phyloP scores from a whole-genome alignment of 1,284 basidiomycete species.

The Naganishia cerealis region DNA sequence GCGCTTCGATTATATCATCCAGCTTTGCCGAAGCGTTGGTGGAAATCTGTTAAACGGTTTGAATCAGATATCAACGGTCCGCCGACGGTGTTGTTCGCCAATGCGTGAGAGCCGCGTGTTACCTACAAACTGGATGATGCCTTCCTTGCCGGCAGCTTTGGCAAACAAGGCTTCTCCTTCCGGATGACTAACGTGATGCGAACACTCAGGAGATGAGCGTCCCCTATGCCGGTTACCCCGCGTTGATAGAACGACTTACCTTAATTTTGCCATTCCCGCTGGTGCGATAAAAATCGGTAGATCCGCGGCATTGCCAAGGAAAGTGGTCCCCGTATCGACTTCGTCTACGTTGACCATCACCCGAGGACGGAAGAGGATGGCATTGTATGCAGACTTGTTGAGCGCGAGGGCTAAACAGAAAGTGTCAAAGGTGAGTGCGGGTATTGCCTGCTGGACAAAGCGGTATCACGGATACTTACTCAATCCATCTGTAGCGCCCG shows the following conservation, averaged over 20 bases:
- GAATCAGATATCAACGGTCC: neutral
- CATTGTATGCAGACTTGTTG: conserved; percentile 49
- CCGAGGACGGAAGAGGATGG: conserved; percentile 52
- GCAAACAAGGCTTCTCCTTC: conserved; percentile 50
- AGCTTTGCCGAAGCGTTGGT: conserved; percentile 53
- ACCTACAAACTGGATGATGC: conserved; percentile 53
- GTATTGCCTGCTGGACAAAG: too few species aligned
- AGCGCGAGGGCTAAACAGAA: conserved; percentile 43
- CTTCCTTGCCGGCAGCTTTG: conserved; percentile 47
- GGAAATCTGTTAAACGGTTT: conserved; percentile 43
- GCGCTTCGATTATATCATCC: conserved; percentile 45
- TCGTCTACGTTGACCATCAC: conserved; percentile 48
- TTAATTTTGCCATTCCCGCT: conserved; percentile 53
- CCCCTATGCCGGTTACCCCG: neutral
- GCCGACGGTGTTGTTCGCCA: too few species aligned
- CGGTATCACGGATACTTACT: conserved; percentile 40
- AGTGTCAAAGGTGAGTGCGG: neutral
- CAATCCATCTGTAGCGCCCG: conserved; percentile 52
- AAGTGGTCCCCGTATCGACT: conserved; percentile 47
- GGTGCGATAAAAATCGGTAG: conserved; percentile 53
- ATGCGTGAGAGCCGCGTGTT: neutral
- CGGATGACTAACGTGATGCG: conserved; percentile 40
- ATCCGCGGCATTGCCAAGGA: conserved; percentile 47
- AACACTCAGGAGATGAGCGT: neutral
- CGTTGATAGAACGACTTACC: neutral